Conservation (phyloP, 257 asterid species). For the Penstemon davidsonii region DNA sequence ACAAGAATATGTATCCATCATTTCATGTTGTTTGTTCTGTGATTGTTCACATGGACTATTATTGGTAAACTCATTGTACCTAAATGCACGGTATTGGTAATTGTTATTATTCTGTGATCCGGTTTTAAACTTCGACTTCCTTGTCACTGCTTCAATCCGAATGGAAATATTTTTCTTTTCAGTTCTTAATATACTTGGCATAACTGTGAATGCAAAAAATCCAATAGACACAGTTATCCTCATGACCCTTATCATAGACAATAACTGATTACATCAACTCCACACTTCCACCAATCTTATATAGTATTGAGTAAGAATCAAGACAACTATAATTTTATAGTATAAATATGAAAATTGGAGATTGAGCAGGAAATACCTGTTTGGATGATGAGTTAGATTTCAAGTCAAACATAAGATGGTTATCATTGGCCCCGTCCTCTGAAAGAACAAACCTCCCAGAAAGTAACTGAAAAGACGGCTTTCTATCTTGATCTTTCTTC, state of each 20-base stretch:
- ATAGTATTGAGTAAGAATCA: neutral
- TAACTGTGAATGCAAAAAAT: neutral
- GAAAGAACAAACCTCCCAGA: slow-evolving; percentile 71
- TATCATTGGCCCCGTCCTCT: slow-evolving; percentile 62
- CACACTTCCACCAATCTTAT: slow-evolving; percentile 9
- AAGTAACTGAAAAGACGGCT: slow-evolving; percentile 53
- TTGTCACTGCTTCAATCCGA: too few species aligned
- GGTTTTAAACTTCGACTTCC: too few species aligned
- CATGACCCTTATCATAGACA: neutral
- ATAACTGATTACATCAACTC: slow-evolving; percentile 4
- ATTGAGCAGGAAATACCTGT: slow-evolving; percentile 51
- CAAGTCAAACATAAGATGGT: slow-evolving; percentile 69
- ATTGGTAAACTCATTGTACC: too few species aligned
- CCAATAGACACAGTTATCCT: neutral
- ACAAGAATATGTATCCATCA: neutral
- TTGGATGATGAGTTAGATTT: slow-evolving; percentile 60
- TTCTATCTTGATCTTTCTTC: slow-evolving; percentile 66
- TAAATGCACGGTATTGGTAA: too few species aligned
- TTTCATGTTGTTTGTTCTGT: neutral
- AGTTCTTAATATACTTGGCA: too few species aligned
- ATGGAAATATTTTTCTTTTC: too few species aligned
- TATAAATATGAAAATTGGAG: slow-evolving; percentile 6
- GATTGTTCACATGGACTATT: neutral
- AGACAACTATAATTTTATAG: neutral
- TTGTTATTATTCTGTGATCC: too few species aligned